A percentile compares a stretch with the other conserved stretches of the same genome.
phyloP scores from a whole-genome alignment of 192 early-diverging fungal genomes.

The Coemansia sp. region DNA sequence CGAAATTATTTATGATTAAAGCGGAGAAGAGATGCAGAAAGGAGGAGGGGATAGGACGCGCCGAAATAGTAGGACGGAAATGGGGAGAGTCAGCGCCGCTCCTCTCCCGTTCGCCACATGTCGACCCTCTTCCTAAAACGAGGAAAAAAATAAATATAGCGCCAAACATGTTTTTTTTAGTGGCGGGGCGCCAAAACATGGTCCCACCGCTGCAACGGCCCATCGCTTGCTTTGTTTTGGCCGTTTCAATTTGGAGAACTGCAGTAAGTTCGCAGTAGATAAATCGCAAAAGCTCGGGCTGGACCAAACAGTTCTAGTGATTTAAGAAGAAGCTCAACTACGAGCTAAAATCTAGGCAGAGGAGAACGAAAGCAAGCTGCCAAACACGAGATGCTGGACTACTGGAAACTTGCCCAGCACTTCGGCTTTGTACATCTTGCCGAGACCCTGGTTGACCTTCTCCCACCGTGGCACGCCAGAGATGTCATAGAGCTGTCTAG shows the following conservation, averaged over 20 bases:
- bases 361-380: constrained; percentile 56
- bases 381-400: constrained; percentile 81
- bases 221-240: background rate
- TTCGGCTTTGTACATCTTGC: constrained; percentile 78
- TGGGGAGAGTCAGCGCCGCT: constrained; percentile 2
- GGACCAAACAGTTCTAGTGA: background rate
- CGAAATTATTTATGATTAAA: constrained; percentile 13
- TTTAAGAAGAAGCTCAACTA: background rate
- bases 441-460: constrained; percentile 74
- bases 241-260: background rate
- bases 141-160: constrained; percentile 6
- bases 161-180: background rate
- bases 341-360: background rate
- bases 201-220: background rate
- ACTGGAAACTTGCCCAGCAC: constrained; percentile 77
- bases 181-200: constrained; percentile 7
- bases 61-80: background rate
- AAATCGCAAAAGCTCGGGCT: background rate
- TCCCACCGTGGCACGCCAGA: constrained; percentile 70
- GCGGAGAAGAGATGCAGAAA: constrained; percentile 19
- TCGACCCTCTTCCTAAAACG: background rate
- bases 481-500: constrained; percentile 78
- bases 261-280: constrained; percentile 7
- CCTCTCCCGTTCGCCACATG: background rate
- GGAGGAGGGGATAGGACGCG: background rate